Evolutionary conservation across 2,329 filamentous ascomycete genomes (phyloP), one percentile per base, ranked within the genome.

Genomic region (Penicillium sclerotigenum): DNA sequence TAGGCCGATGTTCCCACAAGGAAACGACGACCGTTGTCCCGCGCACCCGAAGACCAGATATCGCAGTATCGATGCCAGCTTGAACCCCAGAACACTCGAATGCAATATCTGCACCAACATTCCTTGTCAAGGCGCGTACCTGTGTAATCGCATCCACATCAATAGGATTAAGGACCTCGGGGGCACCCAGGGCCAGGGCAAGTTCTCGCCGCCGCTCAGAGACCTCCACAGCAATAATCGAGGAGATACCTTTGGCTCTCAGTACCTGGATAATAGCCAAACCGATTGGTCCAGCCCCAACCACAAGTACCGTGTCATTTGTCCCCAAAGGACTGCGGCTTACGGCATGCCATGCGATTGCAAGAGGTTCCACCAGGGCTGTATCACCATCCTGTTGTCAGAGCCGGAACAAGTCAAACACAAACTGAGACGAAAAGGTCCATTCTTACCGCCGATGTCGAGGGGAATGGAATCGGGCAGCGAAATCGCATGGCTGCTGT

Each of bases 21-120:
- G 84, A 83, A 7, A 87, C 78, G 58, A 87, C 86, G 3, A 86
- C 78, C 0, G 87, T 75, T 0, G 81, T 83, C 0, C 84, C 85
- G 33, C 80, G 75, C 0, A 79, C 76, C 51, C 78, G 75, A 5
- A 86, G 79, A 0, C 79, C 77, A 16, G 76, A 69, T 49, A 78
- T 80, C 62, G 71, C 83, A 62, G 59, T 66, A 57, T 76, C 72
- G 7, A 80, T 65, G 13, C 75, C 81, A 1, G 76, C 76, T 16
- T 80, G 76, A n/a, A 85, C 81, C 11, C 85, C 85, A 0, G 84
- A 84, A 47, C 83, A 85, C 59, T 87, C 84, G 58, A 87, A 85
- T 0, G 81, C 81, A 5, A 86, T 73, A 60, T 84, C 79, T 3
- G 80, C 80, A 0, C 58, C 83, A 2, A 57, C 49, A 14, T 67